Base-by-base conservation (phyloP, 192 early-diverging fungal genomes). In the Rhizophagus sp. region DNA sequence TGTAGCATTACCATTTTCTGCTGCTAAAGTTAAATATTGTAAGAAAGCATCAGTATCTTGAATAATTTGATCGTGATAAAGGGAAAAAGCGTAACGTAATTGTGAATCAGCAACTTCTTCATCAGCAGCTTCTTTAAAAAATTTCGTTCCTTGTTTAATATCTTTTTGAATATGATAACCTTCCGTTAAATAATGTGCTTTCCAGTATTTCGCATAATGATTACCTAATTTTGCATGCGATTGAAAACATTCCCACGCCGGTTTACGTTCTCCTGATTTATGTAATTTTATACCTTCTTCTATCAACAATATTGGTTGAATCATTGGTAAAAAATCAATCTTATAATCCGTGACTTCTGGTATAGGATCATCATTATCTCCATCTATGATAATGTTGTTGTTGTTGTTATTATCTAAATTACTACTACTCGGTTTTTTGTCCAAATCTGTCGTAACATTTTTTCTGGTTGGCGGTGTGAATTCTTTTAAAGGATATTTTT, bases 151-250 rank as follows among this genome's bases (percentile, higher is more conserved):
- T 71, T 69, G 34, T 62, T 79, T 71, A 9, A 9, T 44, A 24
- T 79, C 50, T 44, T 79, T 79, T n/a, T n/a, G 24, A 17, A 66
- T 19, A 61, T 41, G 15, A 62, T 71, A 79, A 2, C 78, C 78
- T 79, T 79, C 78, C 19, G 34, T 68, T 62, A 79, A 71, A 71
- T 79, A 79, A 57, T 71, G 64, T 13, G 65, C 78, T 71, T 79
- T 22, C 78, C 78, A 79, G 41, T 79, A 79, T 79, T 64, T 79
- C 24, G 78, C 78, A 5, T 34, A 41, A 17, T 36, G 50, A 36
- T 79, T 79, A 27, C 44, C 52, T 1, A 79, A 19, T 50, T 79
- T 19, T 10, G 68, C 78, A 17, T 79, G 78, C 0, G 47, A 68
- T 27, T 52, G 27, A 71, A 79, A 79, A 57, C 67, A 71, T 79